Conservation (phyloP, 306 rosid species). For the Canavalia gladiata region DNA sequence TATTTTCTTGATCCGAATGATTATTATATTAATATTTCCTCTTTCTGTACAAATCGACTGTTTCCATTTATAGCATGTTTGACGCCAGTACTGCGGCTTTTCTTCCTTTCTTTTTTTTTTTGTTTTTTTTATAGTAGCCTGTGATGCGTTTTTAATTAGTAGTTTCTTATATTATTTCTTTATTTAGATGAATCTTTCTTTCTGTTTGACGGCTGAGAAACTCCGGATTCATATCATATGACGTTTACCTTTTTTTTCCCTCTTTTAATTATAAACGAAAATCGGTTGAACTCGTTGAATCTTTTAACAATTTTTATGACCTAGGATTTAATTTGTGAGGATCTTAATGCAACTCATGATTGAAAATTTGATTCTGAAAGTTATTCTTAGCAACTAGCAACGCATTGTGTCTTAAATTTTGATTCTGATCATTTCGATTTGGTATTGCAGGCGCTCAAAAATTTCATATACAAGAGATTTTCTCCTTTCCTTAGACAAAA, state of each 20-base stretch:
- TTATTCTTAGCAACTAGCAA: neutral
- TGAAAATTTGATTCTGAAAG: neutral
- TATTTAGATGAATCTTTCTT: neutral
- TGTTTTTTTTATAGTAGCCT: neutral
- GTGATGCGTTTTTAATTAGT: neutral
- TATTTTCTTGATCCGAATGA: neutral
- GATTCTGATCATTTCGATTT: slow-evolving; percentile 31
- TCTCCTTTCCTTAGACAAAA: slow-evolving; percentile 57
- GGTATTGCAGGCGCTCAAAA: slow-evolving; percentile 51
- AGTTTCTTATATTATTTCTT: neutral
- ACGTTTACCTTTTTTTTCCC: neutral
- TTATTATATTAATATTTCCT: neutral
- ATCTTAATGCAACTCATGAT: neutral
- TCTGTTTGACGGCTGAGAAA: slow-evolving; percentile 46
- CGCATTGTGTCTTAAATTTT: slow-evolving; percentile 15
- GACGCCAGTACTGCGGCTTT: neutral
- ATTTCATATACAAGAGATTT: slow-evolving; percentile 56
- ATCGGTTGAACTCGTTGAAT: neutral
- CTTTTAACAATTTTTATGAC: neutral
- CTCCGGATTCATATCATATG: neutral
- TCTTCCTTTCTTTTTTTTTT: no score
- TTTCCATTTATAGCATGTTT: neutral
- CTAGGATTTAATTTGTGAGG: slow-evolving; percentile 1
- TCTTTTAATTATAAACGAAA: neutral
- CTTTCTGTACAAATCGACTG: slow-evolving; percentile 32